Percentiles rank a stretch among this genome's conserved stretches.
Evolutionary conservation across 2,329 filamentous ascomycete genomes (phyloP).

Genomic region (Dactylellina leptospora): DNA sequence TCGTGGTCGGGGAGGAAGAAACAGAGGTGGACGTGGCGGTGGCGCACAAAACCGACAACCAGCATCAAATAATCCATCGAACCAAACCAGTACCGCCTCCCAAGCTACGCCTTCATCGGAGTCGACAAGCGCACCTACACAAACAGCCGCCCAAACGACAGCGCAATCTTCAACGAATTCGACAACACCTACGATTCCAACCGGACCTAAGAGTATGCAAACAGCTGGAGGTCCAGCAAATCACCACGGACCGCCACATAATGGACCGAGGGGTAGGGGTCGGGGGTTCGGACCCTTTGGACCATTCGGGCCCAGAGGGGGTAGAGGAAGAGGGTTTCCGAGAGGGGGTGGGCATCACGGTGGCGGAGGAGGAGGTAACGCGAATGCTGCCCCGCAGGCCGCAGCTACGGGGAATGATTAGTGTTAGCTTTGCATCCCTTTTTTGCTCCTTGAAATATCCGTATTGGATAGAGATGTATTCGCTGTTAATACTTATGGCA

Average conservation of each 20-base stretch:
- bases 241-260: conserved; percentile 10
- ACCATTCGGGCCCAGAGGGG: conserved; percentile 52
- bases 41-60: conserved; percentile 7
- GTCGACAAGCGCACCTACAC: conserved; percentile 9
- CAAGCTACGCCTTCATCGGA: conserved; percentile 3
- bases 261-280: conserved; percentile 44
- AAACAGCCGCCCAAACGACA: conserved; percentile 12
- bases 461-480: conserved; percentile 6
- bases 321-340: conserved; percentile 44
- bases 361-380: conserved; percentile 54
- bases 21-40: conserved; percentile 24
- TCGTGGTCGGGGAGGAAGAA: conserved; percentile 33
- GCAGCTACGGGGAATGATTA: conserved; percentile 10
- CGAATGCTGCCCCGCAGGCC: conserved; percentile 29
- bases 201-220: conserved; percentile 49
- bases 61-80: no score
- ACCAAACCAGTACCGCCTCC: background rate
- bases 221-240: conserved; percentile 52
- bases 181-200: conserved; percentile 29
- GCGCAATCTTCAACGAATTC: conserved; percentile 12
- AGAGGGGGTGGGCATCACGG: conserved; percentile 52
- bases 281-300: conserved; percentile 38
- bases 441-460: background rate
- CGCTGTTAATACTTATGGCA: conserved; percentile 2
- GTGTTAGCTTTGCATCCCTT: background rate